Conservation (phyloP, 345 rosid genomes). For the Euclidium syriacum region DNA sequence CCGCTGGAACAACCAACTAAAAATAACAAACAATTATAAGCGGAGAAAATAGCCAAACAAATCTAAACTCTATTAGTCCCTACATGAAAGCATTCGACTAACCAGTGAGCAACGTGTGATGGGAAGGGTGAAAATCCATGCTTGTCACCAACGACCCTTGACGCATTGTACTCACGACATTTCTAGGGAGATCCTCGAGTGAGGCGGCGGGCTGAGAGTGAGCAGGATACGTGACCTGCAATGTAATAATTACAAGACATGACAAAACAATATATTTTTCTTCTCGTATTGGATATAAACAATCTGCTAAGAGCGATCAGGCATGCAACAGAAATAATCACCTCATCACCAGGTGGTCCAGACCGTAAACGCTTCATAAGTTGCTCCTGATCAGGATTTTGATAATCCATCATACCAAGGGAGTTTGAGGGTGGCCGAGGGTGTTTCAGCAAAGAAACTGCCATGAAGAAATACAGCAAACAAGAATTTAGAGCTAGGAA, state of each 20-base stretch:
- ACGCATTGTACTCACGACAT: slow-evolving; percentile 62
- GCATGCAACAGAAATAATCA: slow-evolving; percentile 6
- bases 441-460: slow-evolving; percentile 63
- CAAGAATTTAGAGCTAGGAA: neutral
- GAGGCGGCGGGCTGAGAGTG: slow-evolving; percentile 59
- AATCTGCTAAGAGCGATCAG: neutral
- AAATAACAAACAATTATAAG: neutral
- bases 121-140: slow-evolving; percentile 96
- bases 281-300: neutral
- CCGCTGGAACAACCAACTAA: slow-evolving; percentile 83
- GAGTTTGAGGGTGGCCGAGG: slow-evolving; percentile 70
- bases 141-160: slow-evolving; percentile 76
- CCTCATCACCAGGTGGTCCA: slow-evolving; percentile 44
- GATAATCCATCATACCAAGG: slow-evolving; percentile 71
- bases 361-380: slow-evolving; percentile 80
- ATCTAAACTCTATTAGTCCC: slow-evolving; percentile 2
- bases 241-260: slow-evolving; percentile 19
- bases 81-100: slow-evolving; percentile 19
- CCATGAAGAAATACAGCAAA: too few species aligned
- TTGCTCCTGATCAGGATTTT: slow-evolving; percentile 70
- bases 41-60: neutral
- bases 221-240: slow-evolving; percentile 53
- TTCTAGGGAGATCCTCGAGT: slow-evolving; percentile 84
- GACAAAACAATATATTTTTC: neutral
- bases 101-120: slow-evolving; percentile 79